Conservation (phyloP, 2,329 filamentous ascomycete species). For the Neopestalotiopsis sp. region DNA sequence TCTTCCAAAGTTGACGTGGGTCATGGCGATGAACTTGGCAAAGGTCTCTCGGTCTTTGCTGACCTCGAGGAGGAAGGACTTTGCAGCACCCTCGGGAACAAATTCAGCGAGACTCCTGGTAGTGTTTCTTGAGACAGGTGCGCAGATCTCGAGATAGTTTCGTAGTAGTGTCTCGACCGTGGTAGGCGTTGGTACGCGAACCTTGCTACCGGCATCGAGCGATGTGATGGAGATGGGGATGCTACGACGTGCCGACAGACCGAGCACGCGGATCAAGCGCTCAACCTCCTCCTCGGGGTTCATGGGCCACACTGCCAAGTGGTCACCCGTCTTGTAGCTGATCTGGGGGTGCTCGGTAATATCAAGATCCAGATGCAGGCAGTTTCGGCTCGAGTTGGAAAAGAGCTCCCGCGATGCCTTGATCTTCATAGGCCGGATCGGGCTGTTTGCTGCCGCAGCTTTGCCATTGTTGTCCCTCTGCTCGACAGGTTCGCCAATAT, state of each 20-base stretch:
- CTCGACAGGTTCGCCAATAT: constrained; percentile 29
- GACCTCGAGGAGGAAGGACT: constrained; percentile 35
- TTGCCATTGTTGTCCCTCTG: constrained; percentile 5
- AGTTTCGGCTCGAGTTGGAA: constrained; percentile 32
- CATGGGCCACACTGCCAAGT: constrained; percentile 45
- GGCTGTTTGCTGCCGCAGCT: constrained; percentile 20
- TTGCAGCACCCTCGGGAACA: constrained; percentile 40
- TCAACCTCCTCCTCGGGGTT: constrained; percentile 42
- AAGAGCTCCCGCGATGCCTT: constrained; percentile 30
- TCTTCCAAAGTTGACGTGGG: constrained; percentile 43
- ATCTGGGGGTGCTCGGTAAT: constrained; percentile 35
- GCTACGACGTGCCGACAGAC: constrained; percentile 29
- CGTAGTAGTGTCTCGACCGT: constrained; percentile 42
- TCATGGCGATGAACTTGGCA: constrained; percentile 34
- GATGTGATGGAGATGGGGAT: constrained; percentile 31
- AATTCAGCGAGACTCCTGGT: constrained; percentile 43
- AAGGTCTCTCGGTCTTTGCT: constrained; percentile 40
- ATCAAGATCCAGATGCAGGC: constrained; percentile 45
- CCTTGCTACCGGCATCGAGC: constrained; percentile 20
- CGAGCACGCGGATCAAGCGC: constrained; percentile 36
- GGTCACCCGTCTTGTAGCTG: constrained; percentile 46
- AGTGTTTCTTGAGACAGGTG: constrained; percentile 44
- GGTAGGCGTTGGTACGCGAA: constrained; percentile 39
- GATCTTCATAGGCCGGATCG: constrained; percentile 27
- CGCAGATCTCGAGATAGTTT: constrained; percentile 52